A percentile compares a stretch with the other conserved stretches of the same genome.
These are phyloP conservation scores for Rhododendron simsii DNA, from an alignment of 148 eudicot genomes.

Conservation along the genomic window DNA sequence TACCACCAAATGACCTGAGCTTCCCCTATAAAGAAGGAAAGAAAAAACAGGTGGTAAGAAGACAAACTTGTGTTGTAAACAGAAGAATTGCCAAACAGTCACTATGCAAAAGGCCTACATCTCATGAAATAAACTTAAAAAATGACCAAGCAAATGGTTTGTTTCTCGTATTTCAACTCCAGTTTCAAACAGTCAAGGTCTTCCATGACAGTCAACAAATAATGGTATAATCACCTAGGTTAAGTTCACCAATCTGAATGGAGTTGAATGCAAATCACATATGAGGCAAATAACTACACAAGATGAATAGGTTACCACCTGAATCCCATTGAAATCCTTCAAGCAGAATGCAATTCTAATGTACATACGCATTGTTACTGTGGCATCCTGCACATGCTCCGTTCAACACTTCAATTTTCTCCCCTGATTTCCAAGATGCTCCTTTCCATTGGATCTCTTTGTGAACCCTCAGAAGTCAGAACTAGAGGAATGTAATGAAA, in stretches of 20 bases:
- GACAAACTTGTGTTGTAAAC: background rate
- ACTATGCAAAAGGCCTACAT: background rate
- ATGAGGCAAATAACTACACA: background rate
- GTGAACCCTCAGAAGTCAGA: conserved; percentile 45
- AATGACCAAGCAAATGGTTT: background rate
- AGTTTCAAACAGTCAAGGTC: background rate
- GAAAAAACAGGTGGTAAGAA: background rate
- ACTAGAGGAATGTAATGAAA: conserved; percentile 30
- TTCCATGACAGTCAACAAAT: background rate
- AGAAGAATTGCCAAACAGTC: background rate
- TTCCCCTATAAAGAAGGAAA: conserved; percentile 39
- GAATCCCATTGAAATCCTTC: conserved; percentile 63
- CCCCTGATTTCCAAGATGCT: conserved; percentile 52
- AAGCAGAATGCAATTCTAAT: conserved; percentile 52
- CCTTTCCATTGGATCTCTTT: conserved; percentile 45
- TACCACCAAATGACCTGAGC: conserved; percentile 74
- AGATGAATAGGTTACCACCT: conserved; percentile 42
- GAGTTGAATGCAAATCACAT: background rate
- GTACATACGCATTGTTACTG: conserved; percentile 46
- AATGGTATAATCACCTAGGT: background rate
- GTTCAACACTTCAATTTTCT: conserved; percentile 53
- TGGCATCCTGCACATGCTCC: conserved; percentile 64
- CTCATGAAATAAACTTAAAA: background rate
- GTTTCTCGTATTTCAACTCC: background rate
- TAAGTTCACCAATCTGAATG: background rate